A percentile compares a stretch with the other conserved stretches of the same genome.
These are phyloP conservation scores for Amphichorda felina DNA, from an alignment of 2,329 filamentous ascomycete genomes.

Conservation along the genomic window DNA sequence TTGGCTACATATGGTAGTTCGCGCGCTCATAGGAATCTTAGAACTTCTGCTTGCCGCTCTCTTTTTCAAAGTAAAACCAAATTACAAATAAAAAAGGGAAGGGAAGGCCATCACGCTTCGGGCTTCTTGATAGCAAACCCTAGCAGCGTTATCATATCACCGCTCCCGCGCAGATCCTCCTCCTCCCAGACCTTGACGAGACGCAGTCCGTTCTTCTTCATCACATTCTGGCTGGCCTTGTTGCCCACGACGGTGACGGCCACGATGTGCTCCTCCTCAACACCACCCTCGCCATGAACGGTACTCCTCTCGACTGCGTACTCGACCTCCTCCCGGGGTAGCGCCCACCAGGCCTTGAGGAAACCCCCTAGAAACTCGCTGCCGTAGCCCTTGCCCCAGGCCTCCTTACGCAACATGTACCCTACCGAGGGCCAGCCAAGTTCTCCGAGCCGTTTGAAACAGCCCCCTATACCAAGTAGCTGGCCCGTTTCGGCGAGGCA, in stretches of 20 bases:
- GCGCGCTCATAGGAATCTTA: no score
- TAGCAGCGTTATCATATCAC: conserved; percentile 9
- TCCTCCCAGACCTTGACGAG: conserved; percentile 27
- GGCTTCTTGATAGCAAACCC: conserved; percentile 9
- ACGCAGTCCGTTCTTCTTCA: conserved; percentile 44
- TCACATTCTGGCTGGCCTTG: conserved; percentile 38
- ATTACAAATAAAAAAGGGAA: no score
- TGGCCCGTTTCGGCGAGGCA: conserved; percentile 31
- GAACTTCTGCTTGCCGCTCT: no score
- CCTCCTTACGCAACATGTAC: conserved; percentile 40
- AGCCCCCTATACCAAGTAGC: conserved; percentile 38
- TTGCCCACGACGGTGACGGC: conserved; percentile 39
- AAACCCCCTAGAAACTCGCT: conserved; percentile 42
- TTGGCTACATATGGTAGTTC: no score
- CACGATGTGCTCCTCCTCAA: conserved; percentile 26
- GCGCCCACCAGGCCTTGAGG: conserved; percentile 30
- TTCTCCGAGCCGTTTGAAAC: conserved; percentile 18
- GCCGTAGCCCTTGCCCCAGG: conserved; percentile 44
- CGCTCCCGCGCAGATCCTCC: conserved; percentile 9
- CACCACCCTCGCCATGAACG: conserved; percentile 13
- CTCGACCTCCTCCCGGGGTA: conserved; percentile 32
- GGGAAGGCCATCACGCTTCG: background rate
- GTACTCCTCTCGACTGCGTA: conserved; percentile 28
- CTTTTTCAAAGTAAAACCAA: no score
- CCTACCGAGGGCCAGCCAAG: conserved; percentile 46